These are phyloP conservation scores for Stylosanthes scabra DNA, from an alignment of 331 rosid species.

Conservation along the genomic window DNA sequence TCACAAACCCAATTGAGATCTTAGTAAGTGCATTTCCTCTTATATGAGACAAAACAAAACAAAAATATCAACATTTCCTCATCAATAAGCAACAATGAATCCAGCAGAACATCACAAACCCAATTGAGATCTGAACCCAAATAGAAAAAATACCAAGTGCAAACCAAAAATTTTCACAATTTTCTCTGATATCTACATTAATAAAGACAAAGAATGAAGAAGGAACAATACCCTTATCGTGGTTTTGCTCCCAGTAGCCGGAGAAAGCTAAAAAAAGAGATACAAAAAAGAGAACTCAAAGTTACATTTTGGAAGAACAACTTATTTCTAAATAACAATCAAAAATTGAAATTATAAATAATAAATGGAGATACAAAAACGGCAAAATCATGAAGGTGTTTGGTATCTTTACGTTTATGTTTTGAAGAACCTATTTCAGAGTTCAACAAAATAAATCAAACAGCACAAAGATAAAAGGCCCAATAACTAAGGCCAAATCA, in stretches of 20 bases:
- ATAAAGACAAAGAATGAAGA: neutral
- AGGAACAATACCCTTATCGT: slow-evolving; percentile 49
- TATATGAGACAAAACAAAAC: slow-evolving; percentile 26
- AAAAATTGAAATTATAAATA: too few species aligned
- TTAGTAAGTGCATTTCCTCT: too few species aligned
- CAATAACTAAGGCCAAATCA: too few species aligned
- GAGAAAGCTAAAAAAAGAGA: slow-evolving; percentile 27
- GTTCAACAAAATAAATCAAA: too few species aligned
- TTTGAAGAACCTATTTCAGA: too few species aligned
- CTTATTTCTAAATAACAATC: too few species aligned
- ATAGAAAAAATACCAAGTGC: slow-evolving; percentile 23
- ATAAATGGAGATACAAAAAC: too few species aligned
- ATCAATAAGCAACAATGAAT: slow-evolving; percentile 40
- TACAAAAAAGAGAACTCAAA: slow-evolving; percentile 14
- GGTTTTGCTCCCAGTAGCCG: neutral
- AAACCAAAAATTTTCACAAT: slow-evolving; percentile 12
- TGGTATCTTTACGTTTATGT: too few species aligned
- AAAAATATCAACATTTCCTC: neutral
- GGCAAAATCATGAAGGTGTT: too few species aligned
- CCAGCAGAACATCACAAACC: slow-evolving; percentile 40
- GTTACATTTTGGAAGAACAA: slow-evolving; percentile 11
- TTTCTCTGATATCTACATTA: neutral
- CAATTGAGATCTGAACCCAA: slow-evolving; percentile 46
- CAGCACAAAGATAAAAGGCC: too few species aligned
- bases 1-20: too few species aligned